Evolutionary conservation across 176 grass and related monocot species (phyloP).

Genomic region (Eragrostis curvula): DNA sequence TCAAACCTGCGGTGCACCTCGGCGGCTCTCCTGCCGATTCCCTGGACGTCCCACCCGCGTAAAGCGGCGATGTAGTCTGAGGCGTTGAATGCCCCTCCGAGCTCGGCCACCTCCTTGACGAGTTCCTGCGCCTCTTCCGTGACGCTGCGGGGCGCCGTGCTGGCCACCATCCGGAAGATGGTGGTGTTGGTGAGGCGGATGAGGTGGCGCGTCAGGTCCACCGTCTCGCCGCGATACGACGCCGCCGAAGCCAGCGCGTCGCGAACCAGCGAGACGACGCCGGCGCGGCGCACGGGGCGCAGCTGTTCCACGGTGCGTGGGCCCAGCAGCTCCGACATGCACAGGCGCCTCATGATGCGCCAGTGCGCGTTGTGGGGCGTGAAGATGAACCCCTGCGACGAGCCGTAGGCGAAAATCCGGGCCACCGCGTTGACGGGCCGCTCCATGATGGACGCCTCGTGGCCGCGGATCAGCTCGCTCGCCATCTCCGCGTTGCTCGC

Average conservation of each 20-base stretch:
- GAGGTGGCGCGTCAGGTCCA: slow-evolving; percentile 61
- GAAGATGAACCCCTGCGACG: slow-evolving; percentile 64
- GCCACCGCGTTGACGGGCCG: slow-evolving; percentile 56
- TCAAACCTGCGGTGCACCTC: slow-evolving; percentile 66
- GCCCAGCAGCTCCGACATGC: slow-evolving; percentile 76
- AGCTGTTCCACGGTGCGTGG: slow-evolving; percentile 66
- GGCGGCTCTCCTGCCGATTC: slow-evolving; percentile 48
- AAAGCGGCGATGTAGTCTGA: slow-evolving; percentile 61
- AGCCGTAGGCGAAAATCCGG: slow-evolving; percentile 55
- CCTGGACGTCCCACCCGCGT: slow-evolving; percentile 70
- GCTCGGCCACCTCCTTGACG: slow-evolving; percentile 64
- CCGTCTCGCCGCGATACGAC: too few species aligned
- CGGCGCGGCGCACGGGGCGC: slow-evolving; percentile 56
- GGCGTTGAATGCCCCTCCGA: slow-evolving; percentile 62
- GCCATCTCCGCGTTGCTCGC: slow-evolving; percentile 52
- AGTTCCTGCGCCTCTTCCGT: slow-evolving; percentile 54
- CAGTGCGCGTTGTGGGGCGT: slow-evolving; percentile 71
- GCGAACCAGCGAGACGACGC: slow-evolving; percentile 26
- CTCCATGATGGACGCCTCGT: slow-evolving; percentile 64
- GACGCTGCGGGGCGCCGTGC: slow-evolving; percentile 40
- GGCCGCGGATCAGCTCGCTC: slow-evolving; percentile 52
- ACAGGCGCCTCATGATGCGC: slow-evolving; percentile 78
- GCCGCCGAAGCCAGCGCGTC: neutral
- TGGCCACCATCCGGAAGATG: slow-evolving; percentile 58
- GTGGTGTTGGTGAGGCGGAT: slow-evolving; percentile 58